Evolutionary conservation across 805 yeast species (phyloP).

Genomic region (Priceomyces fermenticarens): DNA sequence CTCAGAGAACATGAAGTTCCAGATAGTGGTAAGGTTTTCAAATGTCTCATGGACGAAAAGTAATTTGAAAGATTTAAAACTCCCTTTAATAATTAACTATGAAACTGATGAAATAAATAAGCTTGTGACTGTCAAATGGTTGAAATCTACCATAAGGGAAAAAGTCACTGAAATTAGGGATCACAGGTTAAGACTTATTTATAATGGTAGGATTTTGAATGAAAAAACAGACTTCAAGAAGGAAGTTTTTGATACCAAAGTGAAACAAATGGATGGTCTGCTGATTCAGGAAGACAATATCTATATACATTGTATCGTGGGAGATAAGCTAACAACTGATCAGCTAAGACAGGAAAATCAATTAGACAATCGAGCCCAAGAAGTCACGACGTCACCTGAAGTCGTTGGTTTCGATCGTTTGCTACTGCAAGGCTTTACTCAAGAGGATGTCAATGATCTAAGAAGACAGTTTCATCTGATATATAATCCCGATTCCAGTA

Average conservation of each 20-base stretch:
- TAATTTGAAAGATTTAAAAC: constrained; percentile 22
- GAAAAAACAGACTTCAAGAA: constrained; percentile 52
- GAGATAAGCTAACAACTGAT: constrained; percentile 54
- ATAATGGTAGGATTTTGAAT: constrained; percentile 64
- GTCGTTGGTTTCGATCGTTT: constrained; percentile 83
- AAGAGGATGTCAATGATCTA: constrained; percentile 68
- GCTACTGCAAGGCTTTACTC: constrained; percentile 78
- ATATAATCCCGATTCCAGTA: constrained; percentile 47
- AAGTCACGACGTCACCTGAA: constrained; percentile 55
- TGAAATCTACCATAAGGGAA: constrained; percentile 27
- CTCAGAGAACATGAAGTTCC: constrained; percentile 17
- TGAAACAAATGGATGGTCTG: constrained; percentile 8
- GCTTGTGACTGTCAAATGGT: constrained; percentile 28
- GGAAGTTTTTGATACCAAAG: constrained; percentile 41
- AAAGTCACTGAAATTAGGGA: constrained; percentile 24
- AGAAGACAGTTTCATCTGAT: constrained; percentile 72
- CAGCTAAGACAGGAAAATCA: constrained; percentile 61
- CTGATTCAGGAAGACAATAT: constrained; percentile 27
- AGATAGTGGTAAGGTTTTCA: constrained; percentile 29
- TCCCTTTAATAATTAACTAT: constrained; percentile 26
- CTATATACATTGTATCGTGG: constrained; percentile 79
- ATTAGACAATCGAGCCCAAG: constrained; percentile 50
- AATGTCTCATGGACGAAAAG: constrained; percentile 16
- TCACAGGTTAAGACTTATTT: constrained; percentile 60
- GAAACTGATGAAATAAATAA: constrained; percentile 29